Base-by-base conservation (phyloP, 495 filamentous ascomycete species). In the Elaphomyces granulatus region DNA sequence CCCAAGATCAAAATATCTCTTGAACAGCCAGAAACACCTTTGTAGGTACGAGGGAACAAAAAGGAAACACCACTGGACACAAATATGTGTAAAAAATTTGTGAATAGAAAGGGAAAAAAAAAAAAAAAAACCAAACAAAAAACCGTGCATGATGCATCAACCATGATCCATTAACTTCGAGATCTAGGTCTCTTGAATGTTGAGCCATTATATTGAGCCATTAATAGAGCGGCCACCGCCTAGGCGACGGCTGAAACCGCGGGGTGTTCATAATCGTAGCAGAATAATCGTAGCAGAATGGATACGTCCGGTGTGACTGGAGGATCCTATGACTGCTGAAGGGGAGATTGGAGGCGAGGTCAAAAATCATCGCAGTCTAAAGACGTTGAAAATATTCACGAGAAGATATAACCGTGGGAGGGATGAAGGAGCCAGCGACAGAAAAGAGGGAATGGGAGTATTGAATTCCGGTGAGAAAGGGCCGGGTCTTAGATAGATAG, bases 101-200 rank as follows among this genome's bases (percentile, higher is more conserved):
- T 6, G 23, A 28, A 28, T 6, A 28, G 23, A 28, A 28, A 28
- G 23, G n/a, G n/a, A 28, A 43, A 39, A 34, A 45, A 41, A 28
- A 52, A 35, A 26, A 34, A 30, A 18, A 31, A 40, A 28, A 36
- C 23, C 15, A 3, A 36, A 19, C 33, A 37, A 38, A n/a, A 42
- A 35, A 40, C 30, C 42, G 42, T 45, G 46, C 28, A 35, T 43
- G 38, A 47, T 47, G 47, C 50, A 49, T 51, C 45, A 48, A 54
- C 44, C 50, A 51, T 28, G 6, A 28, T 28, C 23, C 23, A 28
- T 28, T 6, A 28, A n/a, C n/a, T n/a, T n/a, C n/a, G n/a, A n/a
- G n/a, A n/a, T n/a, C 23, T 28, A 12, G 6, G 23, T 6, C 23
- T 12, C 23, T 6, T 6, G 12, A 28, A 28, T 6, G 23, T 6